Evolutionary conservation across 352 stramenopile species (phyloP).

Genomic region (Blastocystis hominis): DNA sequence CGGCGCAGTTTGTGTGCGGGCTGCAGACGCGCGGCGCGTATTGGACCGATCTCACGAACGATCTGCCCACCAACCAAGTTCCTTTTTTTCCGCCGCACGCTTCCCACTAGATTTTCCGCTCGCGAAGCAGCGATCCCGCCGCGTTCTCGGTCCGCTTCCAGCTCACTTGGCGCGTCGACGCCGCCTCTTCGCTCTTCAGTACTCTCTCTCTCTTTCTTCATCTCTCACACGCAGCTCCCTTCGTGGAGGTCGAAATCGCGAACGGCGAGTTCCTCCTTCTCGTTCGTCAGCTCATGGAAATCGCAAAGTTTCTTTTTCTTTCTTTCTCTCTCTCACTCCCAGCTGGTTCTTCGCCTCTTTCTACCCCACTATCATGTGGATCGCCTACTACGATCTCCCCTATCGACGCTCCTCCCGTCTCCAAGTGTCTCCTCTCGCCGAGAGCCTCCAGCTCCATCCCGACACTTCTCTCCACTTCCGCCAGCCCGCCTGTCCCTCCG

Average conservation of each 20-base stretch:
- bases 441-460: not conserved
- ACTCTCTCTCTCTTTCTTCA: too few relatives aligned
- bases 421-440: not conserved
- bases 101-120: not conserved
- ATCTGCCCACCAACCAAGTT: not conserved
- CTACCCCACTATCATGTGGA: not conserved
- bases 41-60: slow-evolving; percentile 6
- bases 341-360: slow-evolving; percentile 43
- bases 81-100: not conserved
- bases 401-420: not conserved
- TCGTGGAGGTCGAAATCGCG: not conserved
- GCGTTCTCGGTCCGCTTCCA: not conserved
- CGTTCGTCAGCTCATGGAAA: slow-evolving; percentile 30
- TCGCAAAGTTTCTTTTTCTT: not conserved
- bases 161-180: not conserved
- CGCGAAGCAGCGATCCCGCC: not conserved
- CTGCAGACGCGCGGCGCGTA: not conserved
- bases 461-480: not conserved
- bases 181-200: not conserved
- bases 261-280: not conserved
- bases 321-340: not conserved
- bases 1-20: not conserved
- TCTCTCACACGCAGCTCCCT: not conserved
- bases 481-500: not conserved
- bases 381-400: not conserved